These are phyloP conservation scores for Apiospora aurea DNA, from an alignment of 2,329 filamentous ascomycete species.

Conservation along the genomic window DNA sequence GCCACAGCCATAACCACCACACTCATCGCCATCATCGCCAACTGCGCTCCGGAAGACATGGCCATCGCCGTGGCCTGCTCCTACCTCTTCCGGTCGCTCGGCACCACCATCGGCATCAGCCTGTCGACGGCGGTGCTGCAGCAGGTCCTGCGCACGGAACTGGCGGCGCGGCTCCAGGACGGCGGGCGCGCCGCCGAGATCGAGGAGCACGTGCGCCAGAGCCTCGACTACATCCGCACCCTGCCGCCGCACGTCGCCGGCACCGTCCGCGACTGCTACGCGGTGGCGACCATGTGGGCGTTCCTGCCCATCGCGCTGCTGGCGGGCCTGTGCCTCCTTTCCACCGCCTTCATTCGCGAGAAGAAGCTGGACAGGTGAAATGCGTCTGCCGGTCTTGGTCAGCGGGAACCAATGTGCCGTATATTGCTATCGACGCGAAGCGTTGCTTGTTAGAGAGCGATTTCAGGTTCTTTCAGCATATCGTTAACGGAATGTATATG, in stretches of 20 bases:
- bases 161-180: slow-evolving; percentile 60
- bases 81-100: slow-evolving; percentile 81
- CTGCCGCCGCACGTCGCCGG: slow-evolving; percentile 66
- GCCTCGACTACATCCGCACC: slow-evolving; percentile 70
- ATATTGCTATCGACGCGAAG: background rate
- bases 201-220: slow-evolving; percentile 72
- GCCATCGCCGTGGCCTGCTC: slow-evolving; percentile 80
- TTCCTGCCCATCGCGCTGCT: slow-evolving; percentile 50
- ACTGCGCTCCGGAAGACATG: slow-evolving; percentile 70
- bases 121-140: slow-evolving; percentile 76
- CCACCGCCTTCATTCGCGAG: slow-evolving; percentile 62
- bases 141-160: slow-evolving; percentile 65
- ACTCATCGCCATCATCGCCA: slow-evolving; percentile 75
- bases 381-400: background rate
- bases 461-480: background rate
- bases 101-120: slow-evolving; percentile 79
- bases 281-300: slow-evolving; percentile 50
- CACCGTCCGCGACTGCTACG: slow-evolving; percentile 73
- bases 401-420: background rate
- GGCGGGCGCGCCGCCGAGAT: slow-evolving; percentile 69
- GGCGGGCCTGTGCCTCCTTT: slow-evolving; percentile 46
- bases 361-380: slow-evolving; percentile 53
- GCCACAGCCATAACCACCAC: slow-evolving; percentile 71
- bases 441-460: background rate
- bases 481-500: background rate